Evolutionary conservation across 108 stramenopile species (phyloP), one percentile per base, ranked within the genome.

Genomic region (Fistulifera pelliculosa): DNA sequence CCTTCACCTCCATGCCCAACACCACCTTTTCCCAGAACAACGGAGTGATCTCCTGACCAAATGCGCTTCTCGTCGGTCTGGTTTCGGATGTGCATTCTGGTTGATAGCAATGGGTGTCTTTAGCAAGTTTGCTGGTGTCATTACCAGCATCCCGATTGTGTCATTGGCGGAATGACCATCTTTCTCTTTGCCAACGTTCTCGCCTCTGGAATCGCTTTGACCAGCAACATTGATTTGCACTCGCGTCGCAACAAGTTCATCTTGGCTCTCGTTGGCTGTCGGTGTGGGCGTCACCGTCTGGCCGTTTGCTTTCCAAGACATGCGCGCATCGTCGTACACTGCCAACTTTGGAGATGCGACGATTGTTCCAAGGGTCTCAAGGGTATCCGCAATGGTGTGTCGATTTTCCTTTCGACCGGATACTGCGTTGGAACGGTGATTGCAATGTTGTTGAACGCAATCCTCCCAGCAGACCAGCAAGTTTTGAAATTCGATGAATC

Each of bases 1-100:
- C 75, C 24, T 73, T 49, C 24, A 79, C 74, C 0, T 25, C 61
- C 52, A 69, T 79, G 71, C 78, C 78, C 24, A 79, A 75, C 52
- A 86, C 85, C 8, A 86, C 81, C 22, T 83, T 86, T 62, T 62
- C 62, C 28, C 85, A 86, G 41, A 83, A 86, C 64, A 86, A 80
- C 60, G 85, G 85, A 18, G 77, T 81, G 21, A 86, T 86, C 56
- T 58, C 78, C 61, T 80, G 48, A 86, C 85, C 42, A 79, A 82
- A 41, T 82, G 79, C 66, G 85, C 85, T 10, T 72, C 85, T 4
- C 52, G 79, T 0, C 42, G 78, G 14, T 80, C 81, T 24, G 85
- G 85, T 8, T 59, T 58, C 60, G 81, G 79, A 11, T 69, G 68
- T 61, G 68, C 27, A 12, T 25, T 47, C 18, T 71, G 70, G 70